Evolutionary conservation across 805 yeast genomes (phyloP).

Genomic region (Zygosaccharomyces kombuchaensis): DNA sequence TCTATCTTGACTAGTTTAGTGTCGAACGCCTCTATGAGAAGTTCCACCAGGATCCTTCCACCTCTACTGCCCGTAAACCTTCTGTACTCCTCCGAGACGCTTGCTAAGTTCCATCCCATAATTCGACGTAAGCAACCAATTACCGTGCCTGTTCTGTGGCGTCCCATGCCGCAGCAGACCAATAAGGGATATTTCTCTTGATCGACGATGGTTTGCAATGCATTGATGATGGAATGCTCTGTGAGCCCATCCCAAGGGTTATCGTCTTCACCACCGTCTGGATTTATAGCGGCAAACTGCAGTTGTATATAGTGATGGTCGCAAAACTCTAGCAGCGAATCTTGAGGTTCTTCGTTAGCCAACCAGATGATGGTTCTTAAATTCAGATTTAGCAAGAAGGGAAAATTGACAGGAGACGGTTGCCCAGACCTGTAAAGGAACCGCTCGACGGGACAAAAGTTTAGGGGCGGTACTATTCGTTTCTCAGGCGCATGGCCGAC

Average conservation of each 20-base stretch:
- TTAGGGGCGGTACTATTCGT: conserved; percentile 86
- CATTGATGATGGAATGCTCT: conserved; percentile 73
- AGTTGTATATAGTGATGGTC: conserved; percentile 66
- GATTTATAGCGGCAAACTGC: conserved; percentile 77
- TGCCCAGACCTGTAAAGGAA: conserved; percentile 87
- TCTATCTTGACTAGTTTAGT: conserved; percentile 31
- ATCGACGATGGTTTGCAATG: conserved; percentile 70
- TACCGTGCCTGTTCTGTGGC: conserved; percentile 96
- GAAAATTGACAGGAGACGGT: conserved; percentile 89
- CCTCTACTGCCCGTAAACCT: conserved; percentile 91
- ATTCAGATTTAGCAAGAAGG: conserved; percentile 70
- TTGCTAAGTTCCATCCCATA: conserved; percentile 96
- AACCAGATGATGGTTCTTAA: conserved; percentile 86
- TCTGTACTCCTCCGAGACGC: conserved; percentile 89
- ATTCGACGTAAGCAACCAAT: conserved; percentile 87
- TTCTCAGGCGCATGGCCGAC: conserved; percentile 54
- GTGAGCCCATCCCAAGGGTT: conserved; percentile 97
- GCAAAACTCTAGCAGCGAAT: conserved; percentile 77
- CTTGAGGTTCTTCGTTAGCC: conserved; percentile 93
- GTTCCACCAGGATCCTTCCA: conserved; percentile 86
- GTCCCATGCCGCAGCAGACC: conserved; percentile 97
- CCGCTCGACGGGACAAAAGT: conserved; percentile 91
- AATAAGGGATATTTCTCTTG: conserved; percentile 75
- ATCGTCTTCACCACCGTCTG: conserved; percentile 63
- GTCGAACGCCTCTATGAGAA: conserved; percentile 63